Base-by-base conservation (phyloP, 805 yeast species). In the Yamadazyma tumulicola region DNA sequence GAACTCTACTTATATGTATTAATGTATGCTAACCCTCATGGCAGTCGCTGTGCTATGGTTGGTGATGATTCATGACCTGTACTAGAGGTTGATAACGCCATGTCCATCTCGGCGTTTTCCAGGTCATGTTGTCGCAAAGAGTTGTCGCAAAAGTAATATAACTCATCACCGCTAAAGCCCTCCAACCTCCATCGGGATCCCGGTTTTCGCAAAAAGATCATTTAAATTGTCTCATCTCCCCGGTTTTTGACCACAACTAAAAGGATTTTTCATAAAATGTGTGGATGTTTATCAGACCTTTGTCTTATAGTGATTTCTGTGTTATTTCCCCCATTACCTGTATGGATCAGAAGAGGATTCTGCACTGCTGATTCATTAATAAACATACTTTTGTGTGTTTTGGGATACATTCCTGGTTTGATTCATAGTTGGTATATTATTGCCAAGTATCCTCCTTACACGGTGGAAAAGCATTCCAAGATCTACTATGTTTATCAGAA, bases 301-400 rank as follows among this genome's bases (percentile, higher is more conserved):
- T 52, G 77, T 10, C 71, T 84, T 11, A 76, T 79, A 37, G 45
- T 78, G 1, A 52, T 79, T 6, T 80, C 86, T 3, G 68, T 81
- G 32, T 64, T 83, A 32, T 68, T 80, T 51, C 93, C 94, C 2
- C 93, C 93, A 0, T 63, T 83, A 9, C 85, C 89, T 0, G 88
- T 84, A 8, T 58, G 78, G 55, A 66, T 81, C 23, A 68, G 87
- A 50, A 61, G 77, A 31, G 93, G 93, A 1, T 34, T 74, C 11
- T 77, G 76, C 46, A 65, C 81, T 2, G 51, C 61, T 21, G 85
- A 82, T 45, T 61, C 75, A 11, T 39, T 65, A 20, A 53, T 74
- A 16, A 59, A 67, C 34, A 52, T 72, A 17, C 30, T 68, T 18
- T 59, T 75, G 29, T 69, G 72, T 28, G 29, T 71, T 17, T 52